phyloP scores from a whole-genome alignment of 2,329 filamentous ascomycete genomes.

The Hyphodiscus sp. region DNA sequence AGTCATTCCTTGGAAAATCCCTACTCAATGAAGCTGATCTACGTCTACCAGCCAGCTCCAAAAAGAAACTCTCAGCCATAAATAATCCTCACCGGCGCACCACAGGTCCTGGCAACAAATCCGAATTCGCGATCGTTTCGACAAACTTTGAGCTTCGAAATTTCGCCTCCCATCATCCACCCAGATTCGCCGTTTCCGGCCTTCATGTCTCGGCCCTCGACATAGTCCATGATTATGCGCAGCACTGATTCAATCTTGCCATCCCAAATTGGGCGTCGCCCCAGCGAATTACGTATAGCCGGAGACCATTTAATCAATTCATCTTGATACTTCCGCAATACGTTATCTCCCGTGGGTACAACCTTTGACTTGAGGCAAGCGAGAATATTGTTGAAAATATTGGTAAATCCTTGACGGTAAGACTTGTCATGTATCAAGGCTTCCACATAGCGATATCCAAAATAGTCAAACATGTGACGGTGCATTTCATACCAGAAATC shows the following conservation, averaged over 20 bases:
- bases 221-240: too few relatives aligned
- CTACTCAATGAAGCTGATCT: too few relatives aligned
- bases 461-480: slow-evolving; percentile 17
- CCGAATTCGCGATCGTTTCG: slow-evolving; percentile 34
- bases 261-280: too few relatives aligned
- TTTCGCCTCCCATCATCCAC: slow-evolving; percentile 12
- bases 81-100: background rate
- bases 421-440: slow-evolving; percentile 32
- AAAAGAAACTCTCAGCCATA: too few relatives aligned
- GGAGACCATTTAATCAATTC: slow-evolving; percentile 6
- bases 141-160: slow-evolving; percentile 23
- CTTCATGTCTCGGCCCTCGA: background rate
- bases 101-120: slow-evolving; percentile 28
- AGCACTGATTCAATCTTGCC: too few relatives aligned
- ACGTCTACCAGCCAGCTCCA: too few relatives aligned
- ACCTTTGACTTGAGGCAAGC: slow-evolving; percentile 15
- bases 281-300: too few relatives aligned
- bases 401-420: slow-evolving; percentile 30
- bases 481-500: slow-evolving; percentile 16
- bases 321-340: slow-evolving; percentile 19
- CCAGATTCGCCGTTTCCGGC: slow-evolving; percentile 25
- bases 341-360: slow-evolving; percentile 7
- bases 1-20: too few relatives aligned
- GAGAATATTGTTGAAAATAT: slow-evolving; percentile 29
- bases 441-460: slow-evolving; percentile 19